phyloP scores from a whole-genome alignment of 345 rosid species.

The Psidium friedrichsthalianum region DNA sequence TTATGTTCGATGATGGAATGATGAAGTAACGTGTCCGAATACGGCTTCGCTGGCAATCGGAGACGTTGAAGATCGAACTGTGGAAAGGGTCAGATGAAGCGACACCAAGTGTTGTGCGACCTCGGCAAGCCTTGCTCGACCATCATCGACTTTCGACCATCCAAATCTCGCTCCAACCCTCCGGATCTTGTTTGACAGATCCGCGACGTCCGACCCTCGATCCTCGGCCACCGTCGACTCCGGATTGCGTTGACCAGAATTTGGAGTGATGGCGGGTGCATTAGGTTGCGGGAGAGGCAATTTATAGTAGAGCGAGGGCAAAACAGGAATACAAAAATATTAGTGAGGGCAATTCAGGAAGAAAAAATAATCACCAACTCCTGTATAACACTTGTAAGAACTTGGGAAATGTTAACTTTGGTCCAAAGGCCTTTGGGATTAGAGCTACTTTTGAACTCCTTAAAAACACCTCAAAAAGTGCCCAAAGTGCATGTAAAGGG shows the following conservation, averaged over 20 bases:
- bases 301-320: not conserved
- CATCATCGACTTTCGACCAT: not conserved
- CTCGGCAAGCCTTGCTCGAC: not conserved
- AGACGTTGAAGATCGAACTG: rapidly evolving
- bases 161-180: not conserved
- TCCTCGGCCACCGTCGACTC: not conserved
- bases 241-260: too few species aligned
- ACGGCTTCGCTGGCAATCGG: not conserved
- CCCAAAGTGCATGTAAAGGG: not conserved
- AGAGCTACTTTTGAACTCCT: too few species aligned
- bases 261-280: too few species aligned
- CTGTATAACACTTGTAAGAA: too few species aligned
- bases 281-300: rapidly evolving
- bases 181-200: not conserved
- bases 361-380: not conserved
- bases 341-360: not conserved
- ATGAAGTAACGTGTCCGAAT: too few species aligned
- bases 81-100: not conserved
- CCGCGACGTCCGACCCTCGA: not conserved
- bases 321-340: not conserved
- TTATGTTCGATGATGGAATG: too few species aligned
- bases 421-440: not conserved
- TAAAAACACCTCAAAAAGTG: rapidly evolving
- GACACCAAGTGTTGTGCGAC: not conserved
- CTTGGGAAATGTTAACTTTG: rapidly evolving